Evolutionary conservation across 805 yeast genomes (phyloP), one percentile per base, ranked within the genome.

Genomic region (Saccharomycopsis microspora): DNA sequence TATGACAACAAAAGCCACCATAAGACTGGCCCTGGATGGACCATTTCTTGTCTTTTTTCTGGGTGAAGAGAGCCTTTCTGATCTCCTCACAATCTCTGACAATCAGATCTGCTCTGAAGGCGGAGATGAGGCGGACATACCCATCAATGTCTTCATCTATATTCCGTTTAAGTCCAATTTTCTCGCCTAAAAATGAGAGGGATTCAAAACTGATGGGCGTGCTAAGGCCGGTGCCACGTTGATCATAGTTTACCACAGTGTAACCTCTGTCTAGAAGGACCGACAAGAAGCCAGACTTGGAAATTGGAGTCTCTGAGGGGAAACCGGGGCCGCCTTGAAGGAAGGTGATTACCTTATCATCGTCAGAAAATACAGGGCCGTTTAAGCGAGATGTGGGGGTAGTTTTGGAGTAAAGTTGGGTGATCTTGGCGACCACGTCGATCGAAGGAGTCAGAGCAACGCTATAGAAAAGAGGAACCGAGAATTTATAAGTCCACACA

Each of bases 141-240:
- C 50, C 55, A 4, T 60, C 60, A 5, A 58, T 49, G 3, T 55
- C 48, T 0, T 55, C 57, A 10, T 48, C 47, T 3, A 36, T 11
- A 5, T 52, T 27, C 5, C 9, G 32, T 4, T 38, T 41, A 31
- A 28, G 44, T 19, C 48, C 53, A 33, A 50, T 43, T 28, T n/a
- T 38, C 7, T 10, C 31, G 5, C 48, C 50, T 36, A 45, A 35
- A n/a, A 10, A 4, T 5, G 8, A 28, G 6, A 63, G 31, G 0
- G 63, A 57, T 3, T 53, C 56, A 2, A 61, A 57, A 42, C 73
- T 75, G 19, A 78, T 56, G 1, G 76, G 70, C 3, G 71, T 62
- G 42, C 78, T 71, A 30, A 71, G 58, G 0, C 82, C 83, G 1
- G 82, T 77, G n/a, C 82, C 83, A 56, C 82, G 60, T 57, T 77